Base-by-base conservation (phyloP, 106 monocot species). In the Ottelia alismoides region DNA sequence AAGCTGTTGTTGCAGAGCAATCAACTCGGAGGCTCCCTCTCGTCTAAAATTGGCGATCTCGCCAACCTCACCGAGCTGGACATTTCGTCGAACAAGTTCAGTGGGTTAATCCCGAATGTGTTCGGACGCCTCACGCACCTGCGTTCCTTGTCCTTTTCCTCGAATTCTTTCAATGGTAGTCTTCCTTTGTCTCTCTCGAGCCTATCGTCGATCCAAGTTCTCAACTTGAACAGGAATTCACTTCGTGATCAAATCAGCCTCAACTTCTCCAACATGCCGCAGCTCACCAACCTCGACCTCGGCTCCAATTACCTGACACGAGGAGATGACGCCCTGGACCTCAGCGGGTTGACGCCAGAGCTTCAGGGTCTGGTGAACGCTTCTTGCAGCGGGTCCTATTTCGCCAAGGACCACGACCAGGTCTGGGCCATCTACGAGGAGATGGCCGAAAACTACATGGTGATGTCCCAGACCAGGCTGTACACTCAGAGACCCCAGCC, bases 161-260 rank as follows among this genome's bases (percentile, higher is more conserved):
- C 60, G 14, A 80, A 80, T 40, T 1, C 4, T 0, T 63, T 85
- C 6, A 11, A 18, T 2, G 85, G 85, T 22, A 4, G 7, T 47
- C 43, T 85, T 3, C 76, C 80, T 3, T 0, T 30, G 56, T 80
- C 85, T 27, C 48, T 85, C 2, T 74, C 79, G 9, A 68, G 44
- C 12, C 45, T 18, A 57, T 45, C 12, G 46, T 85, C 1, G 54
- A 31, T 40, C 9, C 54, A 10, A n/a, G n/a, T n/a, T n/a, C 60
- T 85, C 21, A 65, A 43, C 20, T 60, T 85, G 22, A 70, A 76
- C 64, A 80, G 80, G 61, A 85, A 85, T 53, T 74, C 74, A 11
- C 49, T 85, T 46, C 48, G 27, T 14, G 85, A 80, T 18, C 52
- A 35, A 21, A 80, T 85, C 25, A 29, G 12, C 51, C 60, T 80